phyloP scores from a whole-genome alignment of 2,329 filamentous ascomycete species.

The Exophiala sp. region DNA sequence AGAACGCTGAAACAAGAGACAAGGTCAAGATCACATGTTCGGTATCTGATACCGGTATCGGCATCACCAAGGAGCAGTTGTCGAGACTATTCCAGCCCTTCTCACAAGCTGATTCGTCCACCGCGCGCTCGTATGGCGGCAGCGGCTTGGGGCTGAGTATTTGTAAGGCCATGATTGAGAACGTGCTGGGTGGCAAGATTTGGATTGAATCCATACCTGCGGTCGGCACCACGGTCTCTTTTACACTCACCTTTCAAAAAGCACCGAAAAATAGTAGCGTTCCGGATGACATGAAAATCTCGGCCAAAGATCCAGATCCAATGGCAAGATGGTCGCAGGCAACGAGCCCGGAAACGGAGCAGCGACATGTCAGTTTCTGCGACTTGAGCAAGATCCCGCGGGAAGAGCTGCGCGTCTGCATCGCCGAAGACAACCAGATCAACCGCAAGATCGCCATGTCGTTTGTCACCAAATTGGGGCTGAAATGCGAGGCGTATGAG shows the following conservation, averaged over 20 bases:
- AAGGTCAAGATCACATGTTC: conserved; percentile 38
- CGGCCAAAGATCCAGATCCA: conserved; percentile 45
- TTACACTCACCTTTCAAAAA: conserved; percentile 81
- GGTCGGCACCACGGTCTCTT: conserved; percentile 55
- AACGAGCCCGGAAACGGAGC: conserved; percentile 39
- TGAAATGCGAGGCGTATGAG: conserved; percentile 80
- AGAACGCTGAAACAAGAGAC: conserved; percentile 33
- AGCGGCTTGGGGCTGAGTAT: conserved; percentile 57
- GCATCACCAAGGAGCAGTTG: conserved; percentile 61
- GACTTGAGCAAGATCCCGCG: conserved; percentile 69
- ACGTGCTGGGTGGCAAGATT: conserved; percentile 55
- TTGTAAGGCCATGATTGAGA: conserved; percentile 56
- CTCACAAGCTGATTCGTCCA: conserved; percentile 56
- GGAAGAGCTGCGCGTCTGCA: conserved; percentile 76
- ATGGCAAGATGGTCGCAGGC: conserved; percentile 53
- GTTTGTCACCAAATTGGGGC: conserved; percentile 57
- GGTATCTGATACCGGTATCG: conserved; percentile 60
- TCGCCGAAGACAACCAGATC: conserved; percentile 69
- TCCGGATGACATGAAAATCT: conserved; percentile 44
- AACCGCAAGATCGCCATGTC: conserved; percentile 43
- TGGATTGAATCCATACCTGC: conserved; percentile 51
- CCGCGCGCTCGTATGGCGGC: conserved; percentile 58
- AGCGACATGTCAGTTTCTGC: conserved; percentile 46
- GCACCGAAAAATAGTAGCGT: conserved; percentile 56
- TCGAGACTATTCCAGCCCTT: conserved; percentile 54